These are phyloP conservation scores for Phytophthora nicotianae DNA, from an alignment of 352 stramenopile genomes.

Conservation along the genomic window DNA sequence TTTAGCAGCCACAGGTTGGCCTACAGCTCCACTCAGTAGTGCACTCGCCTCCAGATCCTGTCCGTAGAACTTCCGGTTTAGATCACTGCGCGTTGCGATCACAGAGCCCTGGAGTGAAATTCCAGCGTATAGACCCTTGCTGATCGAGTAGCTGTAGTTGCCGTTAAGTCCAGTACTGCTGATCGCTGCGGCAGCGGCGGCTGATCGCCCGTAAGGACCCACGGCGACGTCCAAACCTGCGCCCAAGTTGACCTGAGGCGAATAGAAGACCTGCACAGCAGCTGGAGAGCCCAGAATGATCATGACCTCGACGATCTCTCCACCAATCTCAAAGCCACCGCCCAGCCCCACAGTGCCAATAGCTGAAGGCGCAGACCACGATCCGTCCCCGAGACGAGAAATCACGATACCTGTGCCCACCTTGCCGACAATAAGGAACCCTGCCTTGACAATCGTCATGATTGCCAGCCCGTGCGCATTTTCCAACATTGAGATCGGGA, in stretches of 20 bases:
- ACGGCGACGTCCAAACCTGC: constrained; percentile 86
- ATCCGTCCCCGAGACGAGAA: constrained; percentile 62
- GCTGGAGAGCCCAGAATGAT: constrained; percentile 91
- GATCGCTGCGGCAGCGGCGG: constrained; percentile 58
- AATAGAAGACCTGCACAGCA: constrained; percentile 86
- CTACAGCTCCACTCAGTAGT: constrained; percentile 50
- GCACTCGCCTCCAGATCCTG: constrained; percentile 51
- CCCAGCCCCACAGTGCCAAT: constrained; percentile 86
- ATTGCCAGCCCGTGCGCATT: constrained; percentile 60
- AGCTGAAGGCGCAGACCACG: constrained; percentile 89
- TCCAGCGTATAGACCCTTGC: constrained; percentile 90
- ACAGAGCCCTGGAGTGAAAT: constrained; percentile 90
- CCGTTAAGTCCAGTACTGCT: constrained; percentile 58
- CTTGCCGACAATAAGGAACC: constrained; percentile 66
- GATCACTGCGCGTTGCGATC: constrained; percentile 77
- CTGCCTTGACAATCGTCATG: constrained; percentile 59
- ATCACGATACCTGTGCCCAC: constrained; percentile 83
- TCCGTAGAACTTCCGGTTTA: constrained; percentile 94
- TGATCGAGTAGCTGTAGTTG: constrained; percentile 93
- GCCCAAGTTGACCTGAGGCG: constrained; percentile 84
- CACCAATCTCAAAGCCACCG: constrained; percentile 84
- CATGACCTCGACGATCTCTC: constrained; percentile 91
- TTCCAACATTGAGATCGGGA: constrained; percentile 56
- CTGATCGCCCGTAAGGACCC: constrained; percentile 82
- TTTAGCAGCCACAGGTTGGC: constrained; percentile 46